phyloP scores from a whole-genome alignment of 352 stramenopile genomes.

The Pilasporangium apinafurcum region DNA sequence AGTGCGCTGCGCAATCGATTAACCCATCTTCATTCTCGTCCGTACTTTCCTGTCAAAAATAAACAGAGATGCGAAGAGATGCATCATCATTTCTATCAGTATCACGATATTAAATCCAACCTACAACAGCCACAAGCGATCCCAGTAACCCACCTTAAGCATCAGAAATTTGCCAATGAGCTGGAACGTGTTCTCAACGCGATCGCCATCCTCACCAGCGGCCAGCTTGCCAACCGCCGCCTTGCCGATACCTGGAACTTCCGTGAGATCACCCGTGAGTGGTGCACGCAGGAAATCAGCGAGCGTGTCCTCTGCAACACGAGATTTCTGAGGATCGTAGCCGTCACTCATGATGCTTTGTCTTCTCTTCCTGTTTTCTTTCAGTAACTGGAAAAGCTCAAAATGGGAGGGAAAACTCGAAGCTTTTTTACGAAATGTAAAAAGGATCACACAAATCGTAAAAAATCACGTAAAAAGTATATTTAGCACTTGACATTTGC shows the following conservation, averaged over 20 bases:
- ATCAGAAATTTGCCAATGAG: slow-evolving; percentile 94
- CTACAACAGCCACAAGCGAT: background rate
- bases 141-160: slow-evolving; percentile 60
- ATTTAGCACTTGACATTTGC: no score
- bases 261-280: slow-evolving; percentile 90
- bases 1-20: slow-evolving; percentile 92
- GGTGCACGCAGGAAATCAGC: slow-evolving; percentile 89
- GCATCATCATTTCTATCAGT: background rate
- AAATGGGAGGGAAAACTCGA: no score
- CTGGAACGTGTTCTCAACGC: slow-evolving; percentile 97
- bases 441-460: no score
- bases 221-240: slow-evolving; percentile 85
- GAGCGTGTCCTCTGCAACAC: slow-evolving; percentile 87
- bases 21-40: slow-evolving; percentile 85
- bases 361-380: slow-evolving; percentile 3
- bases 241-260: slow-evolving; percentile 94
- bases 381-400: no score
- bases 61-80: slow-evolving; percentile 19
- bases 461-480: no score
- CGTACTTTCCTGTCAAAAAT: slow-evolving; percentile 42
- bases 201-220: slow-evolving; percentile 73
- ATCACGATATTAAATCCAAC: background rate
- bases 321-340: slow-evolving; percentile 91
- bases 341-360: slow-evolving; percentile 54
- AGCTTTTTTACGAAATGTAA: no score